Evolutionary conservation across 352 stramenopile genomes (phyloP).

Genomic region (Globisporangium cylindrosporum): DNA sequence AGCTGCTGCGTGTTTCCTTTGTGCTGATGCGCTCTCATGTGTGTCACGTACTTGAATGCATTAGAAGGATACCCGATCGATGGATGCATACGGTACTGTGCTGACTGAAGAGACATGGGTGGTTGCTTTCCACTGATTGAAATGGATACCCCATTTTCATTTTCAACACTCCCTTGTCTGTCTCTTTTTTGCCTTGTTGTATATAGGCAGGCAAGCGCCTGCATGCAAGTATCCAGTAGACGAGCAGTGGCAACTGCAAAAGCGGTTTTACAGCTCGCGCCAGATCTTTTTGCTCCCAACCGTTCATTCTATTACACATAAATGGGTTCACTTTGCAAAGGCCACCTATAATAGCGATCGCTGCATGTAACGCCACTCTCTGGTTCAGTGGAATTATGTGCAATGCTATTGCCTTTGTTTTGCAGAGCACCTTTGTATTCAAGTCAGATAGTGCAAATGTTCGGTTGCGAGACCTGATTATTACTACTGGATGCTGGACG

Average conservation of each 20-base stretch:
- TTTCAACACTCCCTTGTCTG: neutral
- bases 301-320: neutral
- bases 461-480: neutral
- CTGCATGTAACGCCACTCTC: neutral
- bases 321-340: neutral
- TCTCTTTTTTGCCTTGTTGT: neutral
- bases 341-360: neutral
- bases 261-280: neutral
- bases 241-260: neutral
- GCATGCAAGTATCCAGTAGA: neutral
- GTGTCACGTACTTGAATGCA: neutral
- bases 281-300: neutral
- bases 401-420: no score
- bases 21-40: neutral
- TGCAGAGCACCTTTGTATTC: neutral
- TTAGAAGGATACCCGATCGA: no score
- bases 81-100: neutral
- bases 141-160: neutral
- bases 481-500: neutral
- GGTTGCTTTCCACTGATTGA: neutral
- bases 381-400: neutral
- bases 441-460: neutral
- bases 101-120: neutral
- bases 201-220: neutral
- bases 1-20: no score